Base-by-base conservation (phyloP, 805 yeast genomes). In the Nakazawaea anatomiae region DNA sequence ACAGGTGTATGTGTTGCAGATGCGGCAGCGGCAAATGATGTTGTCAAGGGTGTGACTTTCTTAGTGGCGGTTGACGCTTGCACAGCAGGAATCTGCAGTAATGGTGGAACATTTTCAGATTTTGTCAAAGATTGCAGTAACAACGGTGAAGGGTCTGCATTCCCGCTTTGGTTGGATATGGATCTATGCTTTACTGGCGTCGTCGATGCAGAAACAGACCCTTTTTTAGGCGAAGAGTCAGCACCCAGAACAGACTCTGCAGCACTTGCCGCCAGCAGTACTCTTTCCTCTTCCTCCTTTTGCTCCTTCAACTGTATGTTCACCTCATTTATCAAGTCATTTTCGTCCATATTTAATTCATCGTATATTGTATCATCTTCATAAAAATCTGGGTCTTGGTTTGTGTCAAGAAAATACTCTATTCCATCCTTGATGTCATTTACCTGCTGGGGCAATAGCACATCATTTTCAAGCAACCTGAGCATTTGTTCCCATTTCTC, bases 321-420 rank as follows among this genome's bases (percentile, higher is more conserved):
- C 12, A 53, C 48, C 43, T 48, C 55, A 18, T 42, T 60, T 8
- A 55, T 63, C 40, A 61, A 71, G 42, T 68, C 71, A 36, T 63
- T 57, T 34, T 82, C 85, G 53, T 76, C 83, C 42, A 90, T 77
- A 42, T 85, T 90, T 58, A 94, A 76, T 53, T 83, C 89, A 58
- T 94, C 97, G 67, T 92, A 94, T 54, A 92, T 80, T 11, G 89
- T 90, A 59, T 91, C 97, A 66, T 92, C 96, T 62, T 90, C 97
- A 35, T 91, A 85, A 65, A 90, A 92, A 60, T 91, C 96, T 4
- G 83, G 91, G 51, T 90, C 97, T 66, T 87, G 94, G 63, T 92
- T 92, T 55, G 89, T 87, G 58, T 94, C 98, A 32, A 94, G 94
- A 66, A 89, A 91, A 70, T 94, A 92, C 58, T 80, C 87, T 64